Base-by-base conservation (phyloP, 306 rosid species). In the Acacia confusa region DNA sequence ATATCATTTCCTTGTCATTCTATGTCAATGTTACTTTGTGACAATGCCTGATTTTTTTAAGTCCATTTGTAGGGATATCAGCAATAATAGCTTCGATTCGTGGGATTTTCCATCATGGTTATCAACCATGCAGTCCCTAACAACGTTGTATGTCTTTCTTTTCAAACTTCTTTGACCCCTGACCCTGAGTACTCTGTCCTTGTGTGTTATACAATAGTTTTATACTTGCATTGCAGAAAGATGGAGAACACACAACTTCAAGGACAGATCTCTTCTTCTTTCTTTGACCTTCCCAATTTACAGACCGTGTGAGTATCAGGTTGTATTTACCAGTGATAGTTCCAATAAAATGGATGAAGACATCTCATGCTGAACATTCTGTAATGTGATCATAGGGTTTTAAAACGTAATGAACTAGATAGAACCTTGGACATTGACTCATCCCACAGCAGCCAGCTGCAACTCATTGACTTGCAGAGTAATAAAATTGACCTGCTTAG, bases 141-240 rank as follows among this genome's bases (percentile, higher is more conserved):
- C 88, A 36, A 87, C 95, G 63, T n/a, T 92, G 97, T 92, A 91
- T 79, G 89, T 71, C 24, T 70, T 78, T 64, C 70, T 74, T 70
- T 78, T 75, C 28, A 36, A 76, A 79, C 78, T 58, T 74, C 40
- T 19, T 58, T 67, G 67, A 78, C 76, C 76, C 70, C 16, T 52
- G 25, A 44, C 40, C 38, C 38, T 34, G 38, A 34, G 32, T 16
- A 2, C 17, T 28, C 55, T 76, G 15, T 58, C 14, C 74, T 32
- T 74, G 17, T 64, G 14, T 76, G 61, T 27, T 78, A 79, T 40
- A 13, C 40, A 14, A 67, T 45, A 79, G 69, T 34, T 70, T 80
- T 30, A 61, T 78, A 1, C 72, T 50, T 76, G 68, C 70, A 41
- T 70, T 74, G 72, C 86, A 91, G 92, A 85, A 79, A 41, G 61